phyloP scores from a whole-genome alignment of 164 flowering plant species.

The Stephania japonica region DNA sequence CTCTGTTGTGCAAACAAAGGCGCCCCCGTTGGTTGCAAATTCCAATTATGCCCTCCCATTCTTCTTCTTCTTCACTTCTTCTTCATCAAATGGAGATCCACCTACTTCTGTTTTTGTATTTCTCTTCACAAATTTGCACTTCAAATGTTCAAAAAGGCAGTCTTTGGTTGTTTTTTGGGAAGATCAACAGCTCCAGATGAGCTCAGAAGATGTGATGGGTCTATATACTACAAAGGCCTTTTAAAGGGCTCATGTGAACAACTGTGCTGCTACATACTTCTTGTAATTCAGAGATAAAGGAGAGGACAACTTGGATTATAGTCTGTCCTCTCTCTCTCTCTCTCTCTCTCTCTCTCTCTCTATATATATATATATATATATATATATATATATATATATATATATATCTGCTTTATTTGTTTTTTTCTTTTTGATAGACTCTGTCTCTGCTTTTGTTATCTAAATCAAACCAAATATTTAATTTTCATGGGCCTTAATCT shows the following conservation, averaged over 20 bases:
- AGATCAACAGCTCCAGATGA: background rate
- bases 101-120: background rate
- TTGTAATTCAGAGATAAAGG: background rate
- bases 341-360: no score
- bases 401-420: no score
- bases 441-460: background rate
- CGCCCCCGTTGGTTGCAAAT: slow-evolving; percentile 35
- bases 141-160: background rate
- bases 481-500: slow-evolving; percentile 1
- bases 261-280: background rate
- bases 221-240: no score
- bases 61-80: no score
- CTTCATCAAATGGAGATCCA: no score
- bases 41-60: slow-evolving; percentile 23
- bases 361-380: background rate
- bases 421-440: no score
- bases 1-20: slow-evolving; percentile 36
- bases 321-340: no score
- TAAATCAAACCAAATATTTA: background rate
- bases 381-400: no score
- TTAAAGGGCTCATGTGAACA: no score
- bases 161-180: background rate
- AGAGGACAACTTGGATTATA: no score
- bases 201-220: no score
- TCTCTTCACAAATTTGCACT: background rate